Percentiles rank a stretch among this genome's conserved stretches.
These are phyloP conservation scores for Cucurbita pepo DNA, from an alignment of 306 rosid genomes.

Conservation along the genomic window DNA sequence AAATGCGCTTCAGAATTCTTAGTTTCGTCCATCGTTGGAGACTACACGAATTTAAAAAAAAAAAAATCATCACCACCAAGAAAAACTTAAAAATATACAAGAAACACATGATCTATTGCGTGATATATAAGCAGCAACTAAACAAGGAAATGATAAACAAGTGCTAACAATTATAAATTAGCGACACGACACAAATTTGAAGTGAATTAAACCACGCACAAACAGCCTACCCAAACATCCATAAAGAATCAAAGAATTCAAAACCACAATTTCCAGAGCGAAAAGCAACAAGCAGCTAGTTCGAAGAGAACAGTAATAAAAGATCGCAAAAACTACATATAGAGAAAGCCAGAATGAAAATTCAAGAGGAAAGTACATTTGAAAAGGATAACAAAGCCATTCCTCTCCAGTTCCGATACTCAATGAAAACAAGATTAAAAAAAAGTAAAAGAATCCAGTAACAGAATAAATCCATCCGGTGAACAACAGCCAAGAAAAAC, in stretches of 20 bases:
- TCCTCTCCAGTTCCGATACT: neutral
- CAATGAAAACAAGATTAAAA: neutral
- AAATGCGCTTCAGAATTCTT: conserved; percentile 51
- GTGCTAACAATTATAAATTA: neutral
- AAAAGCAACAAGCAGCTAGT: neutral
- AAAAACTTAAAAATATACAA: neutral
- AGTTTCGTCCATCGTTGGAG: conserved; percentile 38
- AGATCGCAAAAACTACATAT: neutral
- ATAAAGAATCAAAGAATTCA: neutral
- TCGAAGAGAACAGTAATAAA: neutral
- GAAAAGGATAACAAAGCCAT: neutral
- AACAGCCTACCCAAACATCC: neutral
- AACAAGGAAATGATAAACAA: neutral
- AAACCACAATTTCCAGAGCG: neutral
- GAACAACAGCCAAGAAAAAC: neutral
- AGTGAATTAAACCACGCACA: neutral
- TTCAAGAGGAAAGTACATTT: neutral
- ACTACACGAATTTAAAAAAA: conserved; percentile 13
- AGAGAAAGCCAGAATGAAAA: neutral
- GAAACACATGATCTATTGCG: neutral
- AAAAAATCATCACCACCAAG: neutral
- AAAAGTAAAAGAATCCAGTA: neutral
- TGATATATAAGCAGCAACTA: neutral
- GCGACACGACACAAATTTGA: neutral
- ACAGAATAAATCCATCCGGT: neutral